Percentiles rank a stretch among this genome's conserved stretches.
Conservation (phyloP, 805 yeast species). For the Wickerhamomyces queroliae region DNA sequence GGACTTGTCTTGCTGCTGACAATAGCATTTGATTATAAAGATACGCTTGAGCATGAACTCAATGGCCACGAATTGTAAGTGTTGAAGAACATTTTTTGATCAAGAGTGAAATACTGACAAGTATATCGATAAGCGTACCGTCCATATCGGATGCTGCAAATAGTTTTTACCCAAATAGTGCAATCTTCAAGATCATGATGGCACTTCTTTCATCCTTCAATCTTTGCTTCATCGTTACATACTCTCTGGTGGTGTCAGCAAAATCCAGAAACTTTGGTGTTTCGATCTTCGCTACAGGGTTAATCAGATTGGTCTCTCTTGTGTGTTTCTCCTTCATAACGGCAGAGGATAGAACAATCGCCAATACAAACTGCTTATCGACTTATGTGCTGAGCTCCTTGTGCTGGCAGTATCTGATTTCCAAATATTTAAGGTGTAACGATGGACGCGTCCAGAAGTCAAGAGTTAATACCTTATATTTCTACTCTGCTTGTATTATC, state of each 20-base stretch:
- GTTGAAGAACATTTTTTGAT: not conserved
- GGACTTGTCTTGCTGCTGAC: constrained; percentile 4
- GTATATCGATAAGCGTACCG: constrained; percentile 7
- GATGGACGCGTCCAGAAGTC: not conserved
- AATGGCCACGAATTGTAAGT: constrained; percentile 13
- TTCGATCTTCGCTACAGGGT: not conserved
- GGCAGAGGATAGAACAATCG: constrained; percentile 5
- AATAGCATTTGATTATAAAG: constrained; percentile 7
- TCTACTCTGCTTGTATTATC: not conserved
- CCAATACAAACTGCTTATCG: constrained; percentile 8
- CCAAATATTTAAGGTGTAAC: constrained; percentile 1
- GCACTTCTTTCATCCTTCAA: constrained; percentile 10
- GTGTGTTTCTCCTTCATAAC: constrained; percentile 8
- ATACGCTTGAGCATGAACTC: constrained; percentile 7
- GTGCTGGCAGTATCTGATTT: constrained; percentile 7
- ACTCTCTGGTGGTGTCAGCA: not conserved
- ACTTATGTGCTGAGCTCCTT: constrained; percentile 4
- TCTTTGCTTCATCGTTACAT: not conserved
- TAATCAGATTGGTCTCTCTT: constrained; percentile 2
- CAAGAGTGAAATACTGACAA: constrained; percentile 1
- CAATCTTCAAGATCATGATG: constrained; percentile 10
- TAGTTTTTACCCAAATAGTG: constrained; percentile 11
- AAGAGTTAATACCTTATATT: constrained; percentile 2
- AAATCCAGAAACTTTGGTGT: not conserved
- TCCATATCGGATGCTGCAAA: constrained; percentile 10